A percentile compares a stretch with the other conserved stretches of the same genome.
Evolutionary conservation across 2,329 filamentous ascomycete genomes (phyloP).

Genomic region (Ophiostoma quercus): DNA sequence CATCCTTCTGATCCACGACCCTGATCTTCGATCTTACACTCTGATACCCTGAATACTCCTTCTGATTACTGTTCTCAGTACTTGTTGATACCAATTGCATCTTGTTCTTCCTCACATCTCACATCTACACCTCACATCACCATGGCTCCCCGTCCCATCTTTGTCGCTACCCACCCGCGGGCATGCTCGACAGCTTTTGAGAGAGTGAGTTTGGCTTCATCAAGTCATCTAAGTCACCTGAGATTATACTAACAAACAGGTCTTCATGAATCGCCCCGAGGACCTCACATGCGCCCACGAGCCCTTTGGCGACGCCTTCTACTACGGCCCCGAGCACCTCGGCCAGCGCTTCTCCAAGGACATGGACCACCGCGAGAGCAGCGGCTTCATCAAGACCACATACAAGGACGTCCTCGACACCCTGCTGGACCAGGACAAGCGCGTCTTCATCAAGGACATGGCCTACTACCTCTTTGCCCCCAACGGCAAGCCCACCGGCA

Average conservation of each 20-base stretch:
- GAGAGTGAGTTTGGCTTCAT: slow-evolving; percentile 51
- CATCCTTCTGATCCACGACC: background rate
- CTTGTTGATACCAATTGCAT: background rate
- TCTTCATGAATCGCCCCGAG: slow-evolving; percentile 92
- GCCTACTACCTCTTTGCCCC: slow-evolving; percentile 85
- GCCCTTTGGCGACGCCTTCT: slow-evolving; percentile 94
- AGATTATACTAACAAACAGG: slow-evolving; percentile 44
- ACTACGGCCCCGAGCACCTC: slow-evolving; percentile 87
- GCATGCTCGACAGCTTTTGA: slow-evolving; percentile 97
- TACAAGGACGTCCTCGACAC: slow-evolving; percentile 72
- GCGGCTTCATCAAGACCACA: slow-evolving; percentile 64
- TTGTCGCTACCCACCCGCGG: slow-evolving; percentile 87
- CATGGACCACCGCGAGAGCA: slow-evolving; percentile 47
- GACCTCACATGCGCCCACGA: slow-evolving; percentile 82
- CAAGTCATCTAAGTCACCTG: background rate
- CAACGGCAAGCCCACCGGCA: slow-evolving; percentile 57
- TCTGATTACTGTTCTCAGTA: background rate
- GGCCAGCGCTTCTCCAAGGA: slow-evolving; percentile 73
- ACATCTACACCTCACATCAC: background rate
- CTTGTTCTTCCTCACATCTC: background rate
- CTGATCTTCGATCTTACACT: background rate
- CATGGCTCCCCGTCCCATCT: slow-evolving; percentile 54
- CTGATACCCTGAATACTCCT: no score
- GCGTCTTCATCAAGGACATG: slow-evolving; percentile 97
- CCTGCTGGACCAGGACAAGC: slow-evolving; percentile 63